These are phyloP conservation scores for Russula earlei DNA, from an alignment of 768 basidiomycete genomes.

Conservation along the genomic window DNA sequence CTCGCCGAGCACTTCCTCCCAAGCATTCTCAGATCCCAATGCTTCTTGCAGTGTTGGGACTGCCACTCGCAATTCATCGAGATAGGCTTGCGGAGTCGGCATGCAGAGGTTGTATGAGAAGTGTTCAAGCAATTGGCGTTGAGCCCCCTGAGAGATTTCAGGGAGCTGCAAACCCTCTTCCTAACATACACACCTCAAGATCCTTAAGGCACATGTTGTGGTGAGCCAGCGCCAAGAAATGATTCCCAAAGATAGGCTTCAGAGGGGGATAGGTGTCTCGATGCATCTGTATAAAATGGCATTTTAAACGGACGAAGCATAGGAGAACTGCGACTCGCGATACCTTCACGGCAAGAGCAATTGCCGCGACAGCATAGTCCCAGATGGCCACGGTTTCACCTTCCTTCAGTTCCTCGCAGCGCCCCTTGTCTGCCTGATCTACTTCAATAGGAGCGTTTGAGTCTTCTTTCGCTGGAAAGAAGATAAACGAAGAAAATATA, in stretches of 20 bases:
- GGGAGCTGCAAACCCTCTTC: neutral
- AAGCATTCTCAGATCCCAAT: neutral
- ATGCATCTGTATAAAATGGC: constrained; percentile 1
- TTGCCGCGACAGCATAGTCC: constrained; percentile 18
- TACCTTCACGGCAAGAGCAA: constrained; percentile 19
- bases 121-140: constrained; percentile 14
- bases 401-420: neutral
- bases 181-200: constrained; percentile 13
- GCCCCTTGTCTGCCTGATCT: neutral
- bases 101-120: constrained; percentile 12
- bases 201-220: constrained; percentile 13
- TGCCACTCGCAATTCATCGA: constrained; percentile 11
- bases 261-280: constrained; percentile 13
- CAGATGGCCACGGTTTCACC: neutral
- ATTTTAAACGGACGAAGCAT: neutral
- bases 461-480: neutral
- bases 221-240: constrained; percentile 15
- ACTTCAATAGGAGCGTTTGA: neutral
- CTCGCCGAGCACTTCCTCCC: constrained; percentile 3
- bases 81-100: constrained; percentile 14
- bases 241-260: constrained; percentile 12
- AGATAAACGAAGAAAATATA: constrained; percentile 13
- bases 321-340: neutral
- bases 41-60: constrained; percentile 12
- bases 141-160: constrained; percentile 1